Conservation (phyloP, 225 moss, liverwort and hornwort genomes). For the Antitrichia curtipendula region DNA sequence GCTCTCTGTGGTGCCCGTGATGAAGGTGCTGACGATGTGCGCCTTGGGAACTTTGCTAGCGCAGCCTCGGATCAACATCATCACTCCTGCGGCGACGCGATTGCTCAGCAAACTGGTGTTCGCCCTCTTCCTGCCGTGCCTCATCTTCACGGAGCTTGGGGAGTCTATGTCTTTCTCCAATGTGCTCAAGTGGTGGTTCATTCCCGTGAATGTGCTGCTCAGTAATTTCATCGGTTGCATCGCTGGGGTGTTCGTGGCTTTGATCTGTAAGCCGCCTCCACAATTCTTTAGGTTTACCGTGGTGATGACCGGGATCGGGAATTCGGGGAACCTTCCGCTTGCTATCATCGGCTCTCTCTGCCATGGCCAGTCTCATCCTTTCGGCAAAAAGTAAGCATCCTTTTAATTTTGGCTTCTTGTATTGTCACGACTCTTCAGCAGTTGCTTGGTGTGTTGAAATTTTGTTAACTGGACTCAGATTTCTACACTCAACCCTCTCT, state of each 20-base stretch:
- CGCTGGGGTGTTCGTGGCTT: constrained; percentile 62
- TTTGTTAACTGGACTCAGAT: not conserved
- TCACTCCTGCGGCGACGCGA: constrained; percentile 54
- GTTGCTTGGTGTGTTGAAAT: not conserved
- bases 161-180: constrained; percentile 62
- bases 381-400: constrained; percentile 36
- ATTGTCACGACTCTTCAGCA: not conserved
- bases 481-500: not conserved
- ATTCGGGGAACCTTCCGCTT: constrained; percentile 74
- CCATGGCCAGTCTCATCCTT: constrained; percentile 62
- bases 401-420: not conserved
- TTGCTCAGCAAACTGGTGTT: constrained; percentile 92
- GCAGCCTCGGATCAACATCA: constrained; percentile 44
- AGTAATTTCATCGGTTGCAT: constrained; percentile 60
- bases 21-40: constrained; percentile 91
- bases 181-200: constrained; percentile 92
- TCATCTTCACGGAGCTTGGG: constrained; percentile 94
- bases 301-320: constrained; percentile 88
- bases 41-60: constrained; percentile 63
- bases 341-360: constrained; percentile 85
- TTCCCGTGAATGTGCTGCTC: constrained; percentile 76
- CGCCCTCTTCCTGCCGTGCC: constrained; percentile 82
- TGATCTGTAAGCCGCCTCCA: constrained; percentile 67
- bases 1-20: constrained; percentile 72
- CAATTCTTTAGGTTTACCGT: constrained; percentile 67